phyloP scores from a whole-genome alignment of 2,329 filamentous ascomycete species.

The Cladophialophora yegresii region DNA sequence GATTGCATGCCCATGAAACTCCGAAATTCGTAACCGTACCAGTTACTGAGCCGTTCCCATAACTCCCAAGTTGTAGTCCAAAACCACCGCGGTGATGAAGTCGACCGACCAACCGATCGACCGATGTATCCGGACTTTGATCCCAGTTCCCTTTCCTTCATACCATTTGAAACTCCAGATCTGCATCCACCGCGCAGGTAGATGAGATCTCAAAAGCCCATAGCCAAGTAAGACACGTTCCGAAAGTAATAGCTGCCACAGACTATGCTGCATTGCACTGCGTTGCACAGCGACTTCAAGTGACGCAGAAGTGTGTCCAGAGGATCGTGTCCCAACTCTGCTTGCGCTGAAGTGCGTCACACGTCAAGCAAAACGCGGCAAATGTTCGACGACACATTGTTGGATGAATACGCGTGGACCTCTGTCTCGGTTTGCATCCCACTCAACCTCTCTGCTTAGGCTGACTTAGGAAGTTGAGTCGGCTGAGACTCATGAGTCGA shows the following conservation, averaged over 20 bases:
- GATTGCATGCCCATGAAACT: neutral
- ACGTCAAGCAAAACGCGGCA: neutral
- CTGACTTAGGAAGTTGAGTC: constrained; percentile 51
- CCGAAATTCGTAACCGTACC: neutral
- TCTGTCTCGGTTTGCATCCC: neutral
- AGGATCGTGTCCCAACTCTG: neutral
- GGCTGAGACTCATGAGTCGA: constrained; percentile 46
- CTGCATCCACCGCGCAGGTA: neutral
- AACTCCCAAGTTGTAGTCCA: neutral
- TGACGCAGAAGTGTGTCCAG: neutral
- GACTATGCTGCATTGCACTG: neutral
- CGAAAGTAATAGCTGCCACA: neutral
- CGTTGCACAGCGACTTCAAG: neutral
- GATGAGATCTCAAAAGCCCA: neutral
- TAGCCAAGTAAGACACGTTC: constrained; percentile 8
- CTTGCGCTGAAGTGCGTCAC: neutral
- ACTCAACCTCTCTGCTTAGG: constrained; percentile 44
- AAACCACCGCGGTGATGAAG: neutral
- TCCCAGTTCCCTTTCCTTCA: neutral
- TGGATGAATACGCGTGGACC: neutral
- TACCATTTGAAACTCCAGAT: neutral
- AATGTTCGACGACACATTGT: neutral
- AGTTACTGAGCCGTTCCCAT: neutral
- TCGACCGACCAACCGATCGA: neutral
- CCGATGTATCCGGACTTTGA: neutral